Conservation (phyloP, 805 yeast genomes). For the Millerozyma miso region DNA sequence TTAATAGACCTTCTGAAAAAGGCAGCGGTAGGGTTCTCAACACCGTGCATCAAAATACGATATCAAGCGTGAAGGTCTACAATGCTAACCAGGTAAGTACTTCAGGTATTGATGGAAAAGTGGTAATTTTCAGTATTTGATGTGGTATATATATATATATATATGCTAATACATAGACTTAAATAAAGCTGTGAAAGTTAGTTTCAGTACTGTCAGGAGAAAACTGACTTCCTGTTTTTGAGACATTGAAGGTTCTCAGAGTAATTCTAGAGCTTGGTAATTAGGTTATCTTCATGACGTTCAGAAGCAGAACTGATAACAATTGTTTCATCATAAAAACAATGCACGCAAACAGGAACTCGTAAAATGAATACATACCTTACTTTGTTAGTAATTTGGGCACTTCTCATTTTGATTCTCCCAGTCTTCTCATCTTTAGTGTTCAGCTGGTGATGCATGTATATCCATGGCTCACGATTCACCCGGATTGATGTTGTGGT, state of each 20-base stretch:
- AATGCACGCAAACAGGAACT: background rate
- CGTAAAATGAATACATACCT: constrained; percentile 3
- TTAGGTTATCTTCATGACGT: constrained; percentile 67
- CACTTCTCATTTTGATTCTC: background rate
- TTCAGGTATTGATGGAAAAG: constrained; percentile 88
- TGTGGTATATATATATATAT: background rate
- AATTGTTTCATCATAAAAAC: constrained; percentile 59
- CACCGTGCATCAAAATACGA: constrained; percentile 89
- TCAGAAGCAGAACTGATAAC: constrained; percentile 98
- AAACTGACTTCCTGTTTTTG: background rate
- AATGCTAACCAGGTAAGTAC: constrained; percentile 48
- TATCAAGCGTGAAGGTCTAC: constrained; percentile 57
- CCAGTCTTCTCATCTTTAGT: background rate
- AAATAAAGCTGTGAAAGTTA: background rate
- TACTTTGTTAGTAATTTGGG: background rate
- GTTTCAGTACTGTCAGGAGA: background rate
- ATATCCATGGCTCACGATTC: constrained; percentile 76
- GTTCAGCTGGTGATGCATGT: constrained; percentile 98
- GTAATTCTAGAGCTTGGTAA: constrained; percentile 50
- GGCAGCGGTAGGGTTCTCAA: constrained; percentile 43
- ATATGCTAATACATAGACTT: background rate
- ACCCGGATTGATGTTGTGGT: constrained; percentile 39
- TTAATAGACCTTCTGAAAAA: constrained; percentile 32
- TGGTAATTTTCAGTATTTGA: constrained; percentile 60
- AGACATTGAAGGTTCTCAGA: background rate